These are phyloP conservation scores for Solanum virginianum DNA, from an alignment of 257 asterid genomes.

Conservation along the genomic window DNA sequence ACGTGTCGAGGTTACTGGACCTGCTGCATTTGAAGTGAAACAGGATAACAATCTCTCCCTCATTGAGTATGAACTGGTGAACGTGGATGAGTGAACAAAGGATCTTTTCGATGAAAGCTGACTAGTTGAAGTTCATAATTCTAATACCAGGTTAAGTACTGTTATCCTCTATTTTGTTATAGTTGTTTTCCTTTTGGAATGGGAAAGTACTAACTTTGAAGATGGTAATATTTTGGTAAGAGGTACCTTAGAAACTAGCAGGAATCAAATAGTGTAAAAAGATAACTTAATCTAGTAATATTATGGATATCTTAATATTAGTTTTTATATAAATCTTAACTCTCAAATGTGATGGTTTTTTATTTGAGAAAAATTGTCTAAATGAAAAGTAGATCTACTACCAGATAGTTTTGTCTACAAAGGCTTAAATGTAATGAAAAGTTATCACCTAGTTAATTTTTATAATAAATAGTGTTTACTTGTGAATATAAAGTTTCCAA, in stretches of 20 bases:
- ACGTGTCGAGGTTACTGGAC: constrained; percentile 40
- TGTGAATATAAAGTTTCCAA: background rate
- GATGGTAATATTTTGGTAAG: background rate
- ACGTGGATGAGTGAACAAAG: constrained; percentile 2
- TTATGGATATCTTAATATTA: too few relatives aligned
- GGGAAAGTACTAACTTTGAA: background rate
- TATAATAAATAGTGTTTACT: background rate
- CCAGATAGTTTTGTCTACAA: background rate
- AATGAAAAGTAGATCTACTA: too few relatives aligned
- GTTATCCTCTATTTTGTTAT: background rate
- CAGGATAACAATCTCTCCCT: constrained; percentile 56
- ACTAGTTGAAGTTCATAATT: background rate
- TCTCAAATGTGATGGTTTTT: background rate
- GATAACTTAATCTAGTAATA: background rate
- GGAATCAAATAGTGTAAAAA: background rate
- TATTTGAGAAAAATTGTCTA: background rate
- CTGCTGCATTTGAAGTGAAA: constrained; percentile 41
- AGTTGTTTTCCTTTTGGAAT: background rate
- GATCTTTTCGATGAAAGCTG: background rate
- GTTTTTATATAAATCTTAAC: background rate
- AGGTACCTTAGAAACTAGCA: background rate
- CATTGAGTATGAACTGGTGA: constrained; percentile 60
- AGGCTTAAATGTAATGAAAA: background rate
- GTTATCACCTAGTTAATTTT: background rate
- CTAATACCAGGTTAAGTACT: background rate